These are phyloP conservation scores for Dalbergia oliveri DNA, from an alignment of 306 rosid species.

Conservation along the genomic window DNA sequence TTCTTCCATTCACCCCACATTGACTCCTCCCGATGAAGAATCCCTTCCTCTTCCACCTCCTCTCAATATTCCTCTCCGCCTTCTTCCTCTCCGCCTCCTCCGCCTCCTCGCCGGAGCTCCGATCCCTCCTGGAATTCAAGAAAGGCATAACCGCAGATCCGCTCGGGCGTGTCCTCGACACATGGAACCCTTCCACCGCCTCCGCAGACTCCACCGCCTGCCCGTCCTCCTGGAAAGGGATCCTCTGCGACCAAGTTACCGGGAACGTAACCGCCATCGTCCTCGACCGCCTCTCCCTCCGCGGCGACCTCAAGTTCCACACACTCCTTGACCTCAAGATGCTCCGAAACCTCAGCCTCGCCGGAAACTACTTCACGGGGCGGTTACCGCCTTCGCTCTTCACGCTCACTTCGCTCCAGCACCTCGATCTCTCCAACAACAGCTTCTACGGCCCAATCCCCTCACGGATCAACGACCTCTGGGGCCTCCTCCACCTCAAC, in stretches of 20 bases:
- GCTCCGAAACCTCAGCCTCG: conserved; percentile 68
- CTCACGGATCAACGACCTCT: conserved; percentile 77
- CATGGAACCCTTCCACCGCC: conserved; percentile 58
- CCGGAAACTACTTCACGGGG: conserved; percentile 81
- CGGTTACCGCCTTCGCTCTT: conserved; percentile 81
- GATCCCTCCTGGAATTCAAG: conserved; percentile 84
- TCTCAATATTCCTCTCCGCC: conserved; percentile 5
- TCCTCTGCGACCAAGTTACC: conserved; percentile 64
- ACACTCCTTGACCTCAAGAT: conserved; percentile 72
- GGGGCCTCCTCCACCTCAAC: conserved; percentile 79
- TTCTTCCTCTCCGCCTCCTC: conserved; percentile 39
- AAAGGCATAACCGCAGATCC: conserved; percentile 83
- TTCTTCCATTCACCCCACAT: conserved; percentile 27
- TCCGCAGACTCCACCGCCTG: conserved; percentile 43
- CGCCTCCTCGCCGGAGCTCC: conserved; percentile 72
- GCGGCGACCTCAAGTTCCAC: conserved; percentile 80
- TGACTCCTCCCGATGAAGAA: conserved; percentile 70
- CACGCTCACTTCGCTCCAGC: conserved; percentile 66
- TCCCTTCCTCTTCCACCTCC: conserved; percentile 17
- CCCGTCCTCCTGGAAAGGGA: conserved; percentile 71
- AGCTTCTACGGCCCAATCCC: conserved; percentile 92
- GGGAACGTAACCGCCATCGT: conserved; percentile 72
- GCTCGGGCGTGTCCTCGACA: conserved; percentile 41
- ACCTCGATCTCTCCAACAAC: conserved; percentile 87
- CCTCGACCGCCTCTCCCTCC: conserved; percentile 65